phyloP scores from a whole-genome alignment of 1,139 yeast species.

The Arxiozyma telluris region DNA sequence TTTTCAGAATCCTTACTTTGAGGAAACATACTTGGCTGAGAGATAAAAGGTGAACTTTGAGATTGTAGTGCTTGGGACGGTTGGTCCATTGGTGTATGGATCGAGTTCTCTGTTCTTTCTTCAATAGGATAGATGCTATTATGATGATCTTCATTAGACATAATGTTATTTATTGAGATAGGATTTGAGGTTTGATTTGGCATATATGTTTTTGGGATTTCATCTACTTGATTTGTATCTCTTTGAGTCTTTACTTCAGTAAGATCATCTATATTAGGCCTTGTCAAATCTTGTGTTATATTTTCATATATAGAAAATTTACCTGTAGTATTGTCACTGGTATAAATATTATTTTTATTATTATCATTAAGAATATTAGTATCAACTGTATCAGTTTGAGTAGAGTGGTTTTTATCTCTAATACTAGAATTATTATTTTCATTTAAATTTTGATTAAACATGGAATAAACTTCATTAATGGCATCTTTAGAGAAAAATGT shows the following conservation, averaged over 20 bases:
- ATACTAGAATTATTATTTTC: constrained; percentile 16
- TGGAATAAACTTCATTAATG: constrained; percentile 59
- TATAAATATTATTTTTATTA: constrained; percentile 14
- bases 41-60: constrained; percentile 6
- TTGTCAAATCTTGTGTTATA: constrained; percentile 33
- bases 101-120: constrained; percentile 20
- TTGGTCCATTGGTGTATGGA: constrained; percentile 6
- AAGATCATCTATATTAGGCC: constrained; percentile 29
- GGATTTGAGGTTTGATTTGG: neutral
- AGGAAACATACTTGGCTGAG: constrained; percentile 4
- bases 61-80: constrained; percentile 2
- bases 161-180: neutral
- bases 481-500: constrained; percentile 73
- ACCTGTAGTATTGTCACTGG: constrained; percentile 27
- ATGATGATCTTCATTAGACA: neutral
- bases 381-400: constrained; percentile 5
- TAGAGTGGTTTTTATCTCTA: constrained; percentile 23
- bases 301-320: constrained; percentile 31
- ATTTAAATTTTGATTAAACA: constrained; percentile 52
- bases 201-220: neutral
- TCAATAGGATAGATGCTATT: constrained; percentile 28
- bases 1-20: constrained; percentile 12
- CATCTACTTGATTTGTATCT: neutral
- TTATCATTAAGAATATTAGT: constrained; percentile 2
- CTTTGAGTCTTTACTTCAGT: constrained; percentile 28